Evolutionary conservation across 345 rosid genomes (phyloP), one percentile per base, ranked within the genome.

Genomic region (Syzygium grande): DNA sequence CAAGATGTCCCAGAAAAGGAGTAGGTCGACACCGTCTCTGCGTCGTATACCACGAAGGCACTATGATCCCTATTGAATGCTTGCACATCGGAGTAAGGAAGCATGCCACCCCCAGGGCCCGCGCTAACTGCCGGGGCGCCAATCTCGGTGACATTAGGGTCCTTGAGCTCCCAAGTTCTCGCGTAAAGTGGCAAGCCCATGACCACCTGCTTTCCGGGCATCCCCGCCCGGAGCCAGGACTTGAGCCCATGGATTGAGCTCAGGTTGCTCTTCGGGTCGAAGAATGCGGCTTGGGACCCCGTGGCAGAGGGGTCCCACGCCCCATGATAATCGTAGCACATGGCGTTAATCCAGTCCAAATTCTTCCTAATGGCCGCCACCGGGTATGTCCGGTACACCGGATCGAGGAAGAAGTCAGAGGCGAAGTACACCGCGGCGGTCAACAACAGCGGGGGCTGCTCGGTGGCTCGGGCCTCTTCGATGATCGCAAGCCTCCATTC

Each of bases 151-250:
- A 43, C 87, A 2, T 89, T 92, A 2, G 93, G 92, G 89, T 93
- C 94, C 79, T 93, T 93, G 6, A 94, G 94, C 25, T 55, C 56
- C 96, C 96, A 93, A 0, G 94, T 89, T 89, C 65, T 88, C 19
- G 94, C 95, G 15, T 93, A 94, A 4, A 93, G 92, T 3, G 95
- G 93, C 84, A 93, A 59, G 17, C 96, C 96, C 93, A 93, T 94
- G 5, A 93, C 94, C 84, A 94, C 15, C 88, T 73, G 91, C 77
- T 63, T 49, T 21, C 25, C 27, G 2, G 78, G 89, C 52, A 93
- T 21, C 12, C 94, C 94, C 0, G 93, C 92, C 58, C 11, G n/a
- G 13, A 93, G 49, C 96, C 94, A 93, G 30, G 96, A 92, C 38
- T 30, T 58, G 23, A 93, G 93, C 77, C 96, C 95, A 61, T 91